phyloP scores from a whole-genome alignment of 1,284 basidiomycete genomes.

The Puccinia sorghi region DNA sequence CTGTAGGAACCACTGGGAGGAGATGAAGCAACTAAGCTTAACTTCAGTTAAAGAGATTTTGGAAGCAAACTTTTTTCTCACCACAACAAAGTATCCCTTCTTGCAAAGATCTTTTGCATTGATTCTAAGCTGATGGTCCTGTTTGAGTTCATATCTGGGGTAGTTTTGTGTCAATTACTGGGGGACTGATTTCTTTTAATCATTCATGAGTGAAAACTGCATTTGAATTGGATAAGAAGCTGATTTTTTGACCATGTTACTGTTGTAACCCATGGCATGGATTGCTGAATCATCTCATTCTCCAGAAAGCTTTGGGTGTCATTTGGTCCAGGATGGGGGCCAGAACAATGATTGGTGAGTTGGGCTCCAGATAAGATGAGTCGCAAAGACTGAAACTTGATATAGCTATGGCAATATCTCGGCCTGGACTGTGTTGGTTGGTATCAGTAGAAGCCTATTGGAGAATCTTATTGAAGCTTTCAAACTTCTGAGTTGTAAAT shows the following conservation, averaged over 20 bases:
- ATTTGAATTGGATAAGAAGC: background rate
- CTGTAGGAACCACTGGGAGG: no score
- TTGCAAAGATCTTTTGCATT: background rate
- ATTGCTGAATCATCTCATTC: background rate
- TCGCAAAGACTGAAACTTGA: background rate
- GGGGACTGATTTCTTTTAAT: background rate
- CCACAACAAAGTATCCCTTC: background rate
- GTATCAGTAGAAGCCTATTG: constrained; percentile 1
- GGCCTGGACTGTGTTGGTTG: background rate
- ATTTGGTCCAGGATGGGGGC: background rate
- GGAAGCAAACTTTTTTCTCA: background rate
- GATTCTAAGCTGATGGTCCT: background rate
- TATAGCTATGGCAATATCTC: constrained; percentile 15
- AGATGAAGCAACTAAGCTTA: no score
- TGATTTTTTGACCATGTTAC: background rate
- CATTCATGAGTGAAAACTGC: background rate
- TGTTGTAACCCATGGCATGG: background rate
- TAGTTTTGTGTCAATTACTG: background rate
- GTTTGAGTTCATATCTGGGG: background rate
- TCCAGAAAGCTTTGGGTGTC: background rate
- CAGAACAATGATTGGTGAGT: background rate
- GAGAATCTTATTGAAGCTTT: constrained; percentile 16
- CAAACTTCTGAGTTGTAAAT: constrained; percentile 10
- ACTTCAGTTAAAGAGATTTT: no score
- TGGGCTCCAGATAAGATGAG: background rate